Base-by-base conservation (phyloP, 1,284 basidiomycete species). In the Pseudozyma sp. region DNA sequence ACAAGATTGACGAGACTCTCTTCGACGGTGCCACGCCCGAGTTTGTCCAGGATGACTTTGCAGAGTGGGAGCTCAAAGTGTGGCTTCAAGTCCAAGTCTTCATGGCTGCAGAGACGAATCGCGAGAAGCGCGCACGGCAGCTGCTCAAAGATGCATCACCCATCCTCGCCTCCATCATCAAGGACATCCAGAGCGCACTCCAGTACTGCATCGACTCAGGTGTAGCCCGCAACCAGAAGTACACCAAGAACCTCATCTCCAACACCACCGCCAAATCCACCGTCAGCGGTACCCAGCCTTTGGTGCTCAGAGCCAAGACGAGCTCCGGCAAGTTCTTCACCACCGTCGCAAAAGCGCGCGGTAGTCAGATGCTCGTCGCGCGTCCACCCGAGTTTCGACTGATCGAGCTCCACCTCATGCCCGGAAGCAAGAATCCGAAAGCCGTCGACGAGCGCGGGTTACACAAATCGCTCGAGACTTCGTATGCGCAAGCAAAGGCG, bases 251-350 rank as follows among this genome's bases (percentile, higher is more conserved):
- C 37, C 43, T 81, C 33, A 56, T 72, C 31, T 42, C 61, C 13
- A 73, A 61, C 40, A 59, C 54, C 11, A 19, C 54, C 3, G 37
- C 61, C 4, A 37, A 44, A 6, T 52, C 60, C 10, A 67, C 68
- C 16, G 66, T 74, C 31, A 59, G 62, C 33, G 60, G 65, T 3
- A 65, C 62, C 0, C 71, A 64, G 48, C 68, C 78, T 2, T 49
- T 70, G 10, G 54, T 82, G 4, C 65, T 79, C 33, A 54, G 51
- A 2, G 65, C 76, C 40, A 82, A 81, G 67, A 74, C 73, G 16
- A 54, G 51, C 35, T 63, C 66, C 19, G 79, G 80, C 58, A 74
- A 79, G 51, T 73, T 71, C 45, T 70, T 69, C 64, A 80, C 77
- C 42, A 57, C 56, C 10, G 39, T 79, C 1, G 75, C 78, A 31